Evolutionary conservation across 2,329 filamentous ascomycete species (phyloP).

Genomic region (Polytolypa hystricis): DNA sequence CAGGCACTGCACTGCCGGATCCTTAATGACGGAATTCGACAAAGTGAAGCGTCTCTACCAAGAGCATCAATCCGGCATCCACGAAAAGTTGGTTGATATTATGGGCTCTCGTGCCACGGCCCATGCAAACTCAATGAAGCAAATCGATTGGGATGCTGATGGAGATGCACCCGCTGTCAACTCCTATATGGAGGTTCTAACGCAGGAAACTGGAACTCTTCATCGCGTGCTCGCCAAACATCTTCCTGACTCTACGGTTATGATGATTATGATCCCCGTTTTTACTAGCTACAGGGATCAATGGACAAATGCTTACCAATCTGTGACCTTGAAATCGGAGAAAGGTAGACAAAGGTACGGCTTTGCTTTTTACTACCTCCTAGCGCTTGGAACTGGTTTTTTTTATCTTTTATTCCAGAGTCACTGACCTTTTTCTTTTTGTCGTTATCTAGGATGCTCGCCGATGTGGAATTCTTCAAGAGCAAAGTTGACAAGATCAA

Average conservation of each 20-base stretch:
- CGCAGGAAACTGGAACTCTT: constrained; percentile 74
- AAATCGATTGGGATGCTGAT: constrained; percentile 60
- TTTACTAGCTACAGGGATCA: constrained; percentile 73
- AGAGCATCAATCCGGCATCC: constrained; percentile 82
- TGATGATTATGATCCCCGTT: constrained; percentile 76
- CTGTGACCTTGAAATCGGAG: constrained; percentile 53
- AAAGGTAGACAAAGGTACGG: constrained; percentile 61
- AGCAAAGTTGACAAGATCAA: constrained; percentile 64
- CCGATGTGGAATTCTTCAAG: constrained; percentile 64
- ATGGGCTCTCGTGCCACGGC: constrained; percentile 67
- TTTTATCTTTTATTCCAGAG: constrained; percentile 20
- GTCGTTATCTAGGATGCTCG: constrained; percentile 50
- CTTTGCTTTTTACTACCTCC: constrained; percentile 5
- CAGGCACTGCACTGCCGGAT: constrained; percentile 50
- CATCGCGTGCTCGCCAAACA: constrained; percentile 76
- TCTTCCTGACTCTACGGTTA: constrained; percentile 62
- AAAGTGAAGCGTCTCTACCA: constrained; percentile 72
- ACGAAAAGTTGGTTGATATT: constrained; percentile 87
- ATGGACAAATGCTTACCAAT: constrained; percentile 59
- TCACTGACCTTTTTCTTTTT: background rate
- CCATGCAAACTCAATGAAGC: constrained; percentile 64
- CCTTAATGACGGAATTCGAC: constrained; percentile 73
- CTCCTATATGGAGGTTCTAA: constrained; percentile 74
- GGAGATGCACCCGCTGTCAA: constrained; percentile 41
- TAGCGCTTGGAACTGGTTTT: too few species aligned